These are phyloP conservation scores for Tricholoma matsutake DNA, from an alignment of 768 basidiomycete species.

Conservation along the genomic window DNA sequence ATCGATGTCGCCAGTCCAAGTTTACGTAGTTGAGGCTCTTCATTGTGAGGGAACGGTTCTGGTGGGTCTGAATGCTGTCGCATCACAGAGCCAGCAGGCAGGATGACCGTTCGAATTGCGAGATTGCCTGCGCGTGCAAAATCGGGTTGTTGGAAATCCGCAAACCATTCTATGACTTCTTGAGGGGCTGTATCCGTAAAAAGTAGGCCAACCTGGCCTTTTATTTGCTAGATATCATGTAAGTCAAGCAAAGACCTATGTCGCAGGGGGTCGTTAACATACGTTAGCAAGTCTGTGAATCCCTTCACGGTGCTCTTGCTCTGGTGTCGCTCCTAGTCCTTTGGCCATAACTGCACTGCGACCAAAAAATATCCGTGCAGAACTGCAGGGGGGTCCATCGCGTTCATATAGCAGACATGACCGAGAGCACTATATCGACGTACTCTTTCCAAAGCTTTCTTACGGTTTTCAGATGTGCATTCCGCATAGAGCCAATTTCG, in stretches of 20 bases:
- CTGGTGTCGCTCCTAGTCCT: conserved; percentile 83
- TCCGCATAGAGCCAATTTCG: conserved; percentile 93
- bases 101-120: conserved; percentile 67
- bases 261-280: conserved; percentile 17
- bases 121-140: conserved; percentile 87
- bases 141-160: conserved; percentile 83
- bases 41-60: conserved; percentile 93
- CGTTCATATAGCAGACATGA: neutral
- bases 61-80: conserved; percentile 73
- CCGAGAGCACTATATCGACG: conserved; percentile 23
- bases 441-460: conserved; percentile 92
- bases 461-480: conserved; percentile 91
- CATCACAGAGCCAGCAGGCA: conserved; percentile 87
- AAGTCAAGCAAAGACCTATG: conserved; percentile 4
- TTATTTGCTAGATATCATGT: conserved; percentile 63
- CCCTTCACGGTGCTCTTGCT: conserved; percentile 81
- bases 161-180: conserved; percentile 94
- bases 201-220: conserved; percentile 91
- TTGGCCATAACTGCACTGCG: conserved; percentile 91
- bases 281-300: conserved; percentile 79
- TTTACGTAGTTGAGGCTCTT: conserved; percentile 94
- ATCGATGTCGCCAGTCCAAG: conserved; percentile 84
- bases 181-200: conserved; percentile 89
- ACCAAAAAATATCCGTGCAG: conserved; percentile 89
- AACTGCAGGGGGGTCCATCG: conserved; percentile 37